A percentile compares a stretch with the other conserved stretches of the same genome.
These are phyloP conservation scores for Yamadazyma laniorum DNA, from an alignment of 805 yeast species.

Conservation along the genomic window DNA sequence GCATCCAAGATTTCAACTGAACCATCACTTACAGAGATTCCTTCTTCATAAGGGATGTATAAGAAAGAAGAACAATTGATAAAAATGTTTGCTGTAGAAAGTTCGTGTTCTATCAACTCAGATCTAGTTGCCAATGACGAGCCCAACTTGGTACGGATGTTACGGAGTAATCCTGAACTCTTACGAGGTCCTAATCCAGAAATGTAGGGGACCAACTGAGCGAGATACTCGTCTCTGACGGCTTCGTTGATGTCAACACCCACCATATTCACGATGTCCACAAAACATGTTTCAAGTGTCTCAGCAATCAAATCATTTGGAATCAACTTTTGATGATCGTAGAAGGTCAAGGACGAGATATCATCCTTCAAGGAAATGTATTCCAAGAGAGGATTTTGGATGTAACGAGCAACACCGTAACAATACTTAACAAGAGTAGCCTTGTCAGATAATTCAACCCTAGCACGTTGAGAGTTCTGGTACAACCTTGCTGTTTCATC, in stretches of 20 bases:
- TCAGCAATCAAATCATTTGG: conserved; percentile 60
- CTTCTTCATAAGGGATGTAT: conserved; percentile 67
- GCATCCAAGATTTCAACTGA: conserved; percentile 84
- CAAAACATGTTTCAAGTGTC: conserved; percentile 77
- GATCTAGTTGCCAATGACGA: conserved; percentile 65
- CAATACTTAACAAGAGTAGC: conserved; percentile 79
- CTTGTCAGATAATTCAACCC: conserved; percentile 77
- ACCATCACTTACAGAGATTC: conserved; percentile 50
- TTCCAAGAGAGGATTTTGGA: conserved; percentile 91
- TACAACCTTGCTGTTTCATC: conserved; percentile 92
- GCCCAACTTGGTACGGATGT: conserved; percentile 64
- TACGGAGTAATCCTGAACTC: conserved; percentile 81
- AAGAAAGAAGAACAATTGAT: conserved; percentile 91
- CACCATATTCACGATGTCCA: conserved; percentile 84
- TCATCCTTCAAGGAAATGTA: conserved; percentile 80
- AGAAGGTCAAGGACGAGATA: conserved; percentile 63
- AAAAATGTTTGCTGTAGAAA: conserved; percentile 77
- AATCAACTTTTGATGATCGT: conserved; percentile 70
- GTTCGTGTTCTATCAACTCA: conserved; percentile 78
- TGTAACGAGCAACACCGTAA: conserved; percentile 85
- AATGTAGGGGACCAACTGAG: conserved; percentile 70
- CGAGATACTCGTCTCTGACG: conserved; percentile 68
- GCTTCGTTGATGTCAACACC: conserved; percentile 95
- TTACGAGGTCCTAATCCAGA: conserved; percentile 96
- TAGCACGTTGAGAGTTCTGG: conserved; percentile 75